Conservation (phyloP, 495 filamentous ascomycete genomes). For the Chaetomidium leptoderma region DNA sequence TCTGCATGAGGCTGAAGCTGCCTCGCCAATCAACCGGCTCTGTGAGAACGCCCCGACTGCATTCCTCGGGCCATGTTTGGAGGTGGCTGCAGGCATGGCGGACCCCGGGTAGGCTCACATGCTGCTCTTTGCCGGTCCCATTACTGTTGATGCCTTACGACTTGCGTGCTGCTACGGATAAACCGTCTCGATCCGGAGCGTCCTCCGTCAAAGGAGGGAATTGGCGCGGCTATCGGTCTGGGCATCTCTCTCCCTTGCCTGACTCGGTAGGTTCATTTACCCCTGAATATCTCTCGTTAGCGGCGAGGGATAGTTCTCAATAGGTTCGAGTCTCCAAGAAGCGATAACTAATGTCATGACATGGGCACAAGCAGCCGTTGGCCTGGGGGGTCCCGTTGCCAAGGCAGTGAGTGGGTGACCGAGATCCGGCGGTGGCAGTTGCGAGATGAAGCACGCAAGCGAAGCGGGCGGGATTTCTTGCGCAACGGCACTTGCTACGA, state of each 20-base stretch:
- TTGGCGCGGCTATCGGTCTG: too few relatives aligned
- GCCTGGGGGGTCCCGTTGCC: background rate
- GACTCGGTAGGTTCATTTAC: too few relatives aligned
- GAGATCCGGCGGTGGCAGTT: slow-evolving; percentile 14
- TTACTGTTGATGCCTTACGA: background rate
- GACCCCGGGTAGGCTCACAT: background rate
- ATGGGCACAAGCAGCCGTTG: slow-evolving; percentile 1
- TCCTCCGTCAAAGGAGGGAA: background rate
- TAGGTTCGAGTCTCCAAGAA: too few relatives aligned
- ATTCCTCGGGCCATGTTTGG: background rate
- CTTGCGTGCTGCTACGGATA: background rate
- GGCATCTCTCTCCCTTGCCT: too few relatives aligned
- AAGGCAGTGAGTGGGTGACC: background rate
- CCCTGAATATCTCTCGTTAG: too few relatives aligned
- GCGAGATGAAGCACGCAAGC: slow-evolving; percentile 18
- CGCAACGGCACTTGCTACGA: background rate
- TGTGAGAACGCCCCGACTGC: background rate
- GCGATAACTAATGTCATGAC: background rate
- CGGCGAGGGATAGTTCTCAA: too few relatives aligned
- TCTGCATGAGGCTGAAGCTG: slow-evolving; percentile 16
- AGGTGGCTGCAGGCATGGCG: slow-evolving; percentile 4
- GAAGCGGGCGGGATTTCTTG: slow-evolving; percentile 5
- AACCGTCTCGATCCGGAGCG: background rate
- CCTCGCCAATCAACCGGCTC: background rate
- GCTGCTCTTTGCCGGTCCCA: background rate